Conservation (phyloP, 139 green algal species). For the Haematococcus sp. region DNA sequence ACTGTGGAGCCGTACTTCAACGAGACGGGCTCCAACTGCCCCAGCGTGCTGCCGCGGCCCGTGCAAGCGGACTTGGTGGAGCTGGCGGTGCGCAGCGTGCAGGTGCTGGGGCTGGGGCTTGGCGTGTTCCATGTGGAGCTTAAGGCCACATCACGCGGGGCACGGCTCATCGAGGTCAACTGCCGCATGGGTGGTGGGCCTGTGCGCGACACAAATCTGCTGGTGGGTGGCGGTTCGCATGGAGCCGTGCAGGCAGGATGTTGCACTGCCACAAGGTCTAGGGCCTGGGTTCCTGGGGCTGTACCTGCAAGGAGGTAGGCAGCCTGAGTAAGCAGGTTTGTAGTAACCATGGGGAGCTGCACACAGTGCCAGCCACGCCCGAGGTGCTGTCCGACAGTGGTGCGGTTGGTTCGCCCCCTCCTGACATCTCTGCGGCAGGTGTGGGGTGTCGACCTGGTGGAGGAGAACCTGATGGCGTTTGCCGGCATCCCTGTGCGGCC, state of each 20-base stretch:
- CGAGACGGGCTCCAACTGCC: constrained; percentile 88
- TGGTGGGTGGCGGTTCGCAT: no score
- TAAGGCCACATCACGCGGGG: constrained; percentile 80
- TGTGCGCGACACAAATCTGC: constrained; percentile 65
- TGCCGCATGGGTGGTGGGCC: constrained; percentile 88
- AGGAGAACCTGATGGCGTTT: constrained; percentile 73
- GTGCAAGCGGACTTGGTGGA: constrained; percentile 79
- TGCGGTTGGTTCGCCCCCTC: no score
- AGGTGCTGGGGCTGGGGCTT: constrained; percentile 50
- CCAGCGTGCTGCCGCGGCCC: constrained; percentile 69
- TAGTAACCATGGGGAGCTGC: no score
- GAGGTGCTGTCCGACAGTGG: no score
- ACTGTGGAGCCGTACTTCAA: constrained; percentile 93
- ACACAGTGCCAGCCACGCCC: no score
- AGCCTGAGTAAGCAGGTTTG: no score
- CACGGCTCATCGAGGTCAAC: constrained; percentile 89
- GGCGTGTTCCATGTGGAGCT: constrained; percentile 90
- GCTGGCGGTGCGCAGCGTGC: constrained; percentile 64
- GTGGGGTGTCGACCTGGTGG: constrained; percentile 70
- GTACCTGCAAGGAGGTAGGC: no score
- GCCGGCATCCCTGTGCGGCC: constrained; percentile 81
- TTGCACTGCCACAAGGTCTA: no score
- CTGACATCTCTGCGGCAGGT: no score
- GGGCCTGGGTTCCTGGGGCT: no score
- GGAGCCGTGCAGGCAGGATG: no score